These are phyloP conservation scores for Malus domestica DNA, from an alignment of 306 rosid species.

Conservation along the genomic window ASM211411v1 NC_041791.1:28566501-28567000, in stretches of 20 bases:
- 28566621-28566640: too few species aligned
- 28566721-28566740: too few species aligned
- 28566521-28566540: too few species aligned
- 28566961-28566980: slow-evolving; percentile 38
- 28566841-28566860: slow-evolving; percentile 1
- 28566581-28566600: too few species aligned
- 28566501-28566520: too few species aligned
- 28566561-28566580: too few species aligned
- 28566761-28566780: background rate
- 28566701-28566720: too few species aligned
- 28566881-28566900: slow-evolving; percentile 5
- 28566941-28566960: slow-evolving; percentile 30
- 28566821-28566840: background rate
- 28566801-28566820: background rate
- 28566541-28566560: too few species aligned
- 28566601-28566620: too few species aligned
- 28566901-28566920: background rate
- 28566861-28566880: slow-evolving; percentile 41
- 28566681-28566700: too few species aligned
- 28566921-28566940: slow-evolving; percentile 66
- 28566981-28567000: slow-evolving; percentile 22
- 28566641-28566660: too few species aligned
- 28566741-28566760: background rate
- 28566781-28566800: background rate
- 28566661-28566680: too few species aligned